Percentiles rank a stretch among this genome's conserved stretches.
Evolutionary conservation across 2,329 filamentous ascomycete species (phyloP).

Genomic region (Septoria petroselini): DNA sequence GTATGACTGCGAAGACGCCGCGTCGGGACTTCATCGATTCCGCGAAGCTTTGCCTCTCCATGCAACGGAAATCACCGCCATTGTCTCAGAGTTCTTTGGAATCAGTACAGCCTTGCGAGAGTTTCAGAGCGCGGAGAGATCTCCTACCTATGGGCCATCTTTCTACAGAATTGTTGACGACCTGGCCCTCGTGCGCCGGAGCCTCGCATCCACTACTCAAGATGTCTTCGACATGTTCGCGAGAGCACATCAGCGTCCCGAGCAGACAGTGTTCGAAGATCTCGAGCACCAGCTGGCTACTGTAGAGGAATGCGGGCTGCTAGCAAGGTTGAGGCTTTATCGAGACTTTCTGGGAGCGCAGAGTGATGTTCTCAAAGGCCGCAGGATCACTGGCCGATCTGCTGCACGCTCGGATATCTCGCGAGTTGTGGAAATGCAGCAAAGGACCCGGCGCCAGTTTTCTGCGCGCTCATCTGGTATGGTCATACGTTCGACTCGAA

Average conservation of each 20-base stretch:
- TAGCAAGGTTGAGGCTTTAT: constrained; percentile 51
- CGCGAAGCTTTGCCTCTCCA: constrained; percentile 51
- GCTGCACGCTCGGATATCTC: constrained; percentile 4
- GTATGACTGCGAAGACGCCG: constrained; percentile 23
- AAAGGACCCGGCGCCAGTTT: constrained; percentile 5
- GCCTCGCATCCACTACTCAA: constrained; percentile 51
- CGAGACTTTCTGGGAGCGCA: constrained; percentile 48
- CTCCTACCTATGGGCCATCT: constrained; percentile 41
- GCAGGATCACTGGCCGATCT: constrained; percentile 5
- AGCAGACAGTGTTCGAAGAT: constrained; percentile 52
- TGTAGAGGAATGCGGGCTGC: constrained; percentile 48
- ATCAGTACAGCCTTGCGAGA: constrained; percentile 52
- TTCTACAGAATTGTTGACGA: constrained; percentile 47
- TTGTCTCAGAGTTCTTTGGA: constrained; percentile 55
- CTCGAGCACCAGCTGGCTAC: constrained; percentile 47
- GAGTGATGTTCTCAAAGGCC: constrained; percentile 24
- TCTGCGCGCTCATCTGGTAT: constrained; percentile 7
- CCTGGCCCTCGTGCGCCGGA: constrained; percentile 49
- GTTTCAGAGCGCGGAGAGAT: constrained; percentile 46
- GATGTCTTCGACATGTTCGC: constrained; percentile 50
- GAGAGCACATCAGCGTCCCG: constrained; percentile 41
- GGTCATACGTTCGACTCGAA: background rate
- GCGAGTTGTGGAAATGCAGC: constrained; percentile 18
- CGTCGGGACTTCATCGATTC: constrained; percentile 46
- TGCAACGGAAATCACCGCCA: constrained; percentile 52